Base-by-base conservation (phyloP, 176 grass and related monocot species). In the Eremochloa ophiuroides region DNA sequence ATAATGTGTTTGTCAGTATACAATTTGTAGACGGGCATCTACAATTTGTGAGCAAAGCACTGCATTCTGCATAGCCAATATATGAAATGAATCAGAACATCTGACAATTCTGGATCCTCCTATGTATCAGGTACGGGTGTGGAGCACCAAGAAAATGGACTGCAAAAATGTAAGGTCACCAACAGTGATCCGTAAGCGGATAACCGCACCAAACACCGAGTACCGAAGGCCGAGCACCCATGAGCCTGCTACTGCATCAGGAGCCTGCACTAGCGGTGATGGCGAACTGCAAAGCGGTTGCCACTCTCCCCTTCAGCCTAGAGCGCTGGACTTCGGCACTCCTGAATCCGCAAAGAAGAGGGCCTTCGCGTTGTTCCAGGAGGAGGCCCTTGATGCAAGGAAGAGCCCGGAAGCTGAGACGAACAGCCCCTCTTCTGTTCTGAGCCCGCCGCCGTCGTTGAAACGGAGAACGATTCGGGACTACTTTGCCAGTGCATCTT, bases 391-490 rank as follows among this genome's bases (percentile, higher is more conserved):
- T 77, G 86, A 87, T 50, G 44, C 44, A 10, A 76, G n/a, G 77
- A 80, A 83, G 34, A 89, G 92, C 59, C 89, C 81, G 13, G 84
- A 87, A 51, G 85, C 28, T 60, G 69, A 78, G 56, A 66, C 55
- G 41, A 71, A 71, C 46, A 99, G 96, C 70, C 96, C 96, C 14
- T 91, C 84, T 27, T 99, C 96, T 12, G 96, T 99, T 85, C 84
- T 99, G 30, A 99, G 74, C 73, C 93, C 95, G 1, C 92, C 96
- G 31, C 85, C 88, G 27, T 99, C 96, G 1, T 64, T 89, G 69
- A 99, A 95, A 77, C 89, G 95, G 86, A 93, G 89, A 90, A 99
- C 96, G 0, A 99, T 99, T 77, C 83, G 90, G 28, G 93, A 98
- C 69, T 98, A 99, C 63, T 98, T 95, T 90, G 65, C 44, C 44